Percentiles rank a stretch among this genome's conserved stretches.
Evolutionary conservation across 164 flowering plant genomes (phyloP).

Genomic region (Annona cherimola): DNA sequence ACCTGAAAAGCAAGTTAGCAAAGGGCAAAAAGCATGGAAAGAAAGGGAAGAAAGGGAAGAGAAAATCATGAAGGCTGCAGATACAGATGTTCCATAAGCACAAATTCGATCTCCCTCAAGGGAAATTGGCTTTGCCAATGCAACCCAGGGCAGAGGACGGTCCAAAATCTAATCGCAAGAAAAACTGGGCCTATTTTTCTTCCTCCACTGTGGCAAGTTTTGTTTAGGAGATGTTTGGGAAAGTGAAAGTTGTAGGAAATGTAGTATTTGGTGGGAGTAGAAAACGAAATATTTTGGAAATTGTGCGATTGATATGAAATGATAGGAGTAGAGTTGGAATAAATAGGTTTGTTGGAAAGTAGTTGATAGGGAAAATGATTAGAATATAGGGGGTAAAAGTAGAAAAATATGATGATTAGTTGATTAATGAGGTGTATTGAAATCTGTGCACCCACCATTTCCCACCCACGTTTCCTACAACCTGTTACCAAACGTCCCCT

Average conservation of each 20-base stretch:
- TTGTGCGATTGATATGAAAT: no score
- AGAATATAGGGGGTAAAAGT: no score
- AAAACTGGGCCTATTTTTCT: background rate
- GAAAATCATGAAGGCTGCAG: slow-evolving; percentile 1
- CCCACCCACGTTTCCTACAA: no score
- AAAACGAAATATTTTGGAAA: no score
- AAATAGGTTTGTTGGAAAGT: no score
- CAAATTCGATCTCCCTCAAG: background rate
- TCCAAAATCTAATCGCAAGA: background rate
- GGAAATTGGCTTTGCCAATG: background rate
- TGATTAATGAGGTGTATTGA: no score
- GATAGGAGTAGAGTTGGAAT: no score
- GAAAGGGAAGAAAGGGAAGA: slow-evolving; percentile 25
- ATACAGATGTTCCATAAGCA: background rate
- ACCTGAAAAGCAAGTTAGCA: slow-evolving; percentile 43
- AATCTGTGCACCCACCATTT: no score
- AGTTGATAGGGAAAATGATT: no score
- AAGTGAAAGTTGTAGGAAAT: background rate
- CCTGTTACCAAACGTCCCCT: no score
- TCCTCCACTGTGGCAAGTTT: background rate
- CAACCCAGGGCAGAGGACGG: background rate
- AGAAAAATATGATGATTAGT: no score
- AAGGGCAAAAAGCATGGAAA: slow-evolving; percentile 44
- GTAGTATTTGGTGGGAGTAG: no score
- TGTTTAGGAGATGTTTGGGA: background rate